Percentiles rank a stretch among this genome's conserved stretches.
phyloP scores from a whole-genome alignment of 164 flowering plant genomes.

The Chimonanthus praecox region DNA sequence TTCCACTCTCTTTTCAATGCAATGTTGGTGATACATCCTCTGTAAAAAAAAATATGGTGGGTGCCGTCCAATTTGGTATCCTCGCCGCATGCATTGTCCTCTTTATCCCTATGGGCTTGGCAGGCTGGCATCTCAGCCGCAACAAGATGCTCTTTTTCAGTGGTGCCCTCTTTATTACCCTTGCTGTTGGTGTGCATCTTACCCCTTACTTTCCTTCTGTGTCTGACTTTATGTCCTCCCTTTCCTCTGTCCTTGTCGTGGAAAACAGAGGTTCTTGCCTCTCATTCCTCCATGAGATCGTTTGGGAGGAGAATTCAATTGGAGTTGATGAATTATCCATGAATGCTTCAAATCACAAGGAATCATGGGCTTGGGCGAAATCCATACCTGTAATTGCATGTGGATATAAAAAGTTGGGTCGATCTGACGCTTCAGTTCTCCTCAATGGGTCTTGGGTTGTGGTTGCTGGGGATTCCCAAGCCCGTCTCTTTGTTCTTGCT shows the following conservation, averaged over 20 bases:
- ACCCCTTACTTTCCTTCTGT: conserved; percentile 79
- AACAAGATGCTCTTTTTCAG: conserved; percentile 93
- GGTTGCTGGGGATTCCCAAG: conserved; percentile 90
- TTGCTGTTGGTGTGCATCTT: conserved; percentile 83
- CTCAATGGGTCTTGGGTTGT: conserved; percentile 94
- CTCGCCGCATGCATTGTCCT: conserved; percentile 74
- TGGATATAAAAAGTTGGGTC: conserved; percentile 55
- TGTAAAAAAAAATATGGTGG: conserved; percentile 13
- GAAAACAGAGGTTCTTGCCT: conserved; percentile 54
- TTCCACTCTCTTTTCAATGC: neutral
- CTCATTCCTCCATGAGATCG: conserved; percentile 53
- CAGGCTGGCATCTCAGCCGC: conserved; percentile 91
- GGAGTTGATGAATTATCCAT: neutral
- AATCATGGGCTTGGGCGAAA: conserved; percentile 53
- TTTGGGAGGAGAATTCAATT: conserved; percentile 29
- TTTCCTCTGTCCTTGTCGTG: conserved; percentile 22
- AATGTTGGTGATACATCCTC: neutral
- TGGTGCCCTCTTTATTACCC: conserved; percentile 79
- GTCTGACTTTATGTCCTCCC: conserved; percentile 30
- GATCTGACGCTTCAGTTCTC: conserved; percentile 56
- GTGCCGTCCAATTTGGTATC: conserved; percentile 53
- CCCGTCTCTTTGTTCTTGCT: conserved; percentile 51
- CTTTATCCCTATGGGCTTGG: conserved; percentile 91
- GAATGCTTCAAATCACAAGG: conserved; percentile 8
- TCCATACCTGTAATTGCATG: conserved; percentile 40